A percentile compares a stretch with the other conserved stretches of the same genome.
These are phyloP conservation scores for Microdochium bolleyi DNA, from an alignment of 2,329 filamentous ascomycete species.

Conservation along the genomic window DNA sequence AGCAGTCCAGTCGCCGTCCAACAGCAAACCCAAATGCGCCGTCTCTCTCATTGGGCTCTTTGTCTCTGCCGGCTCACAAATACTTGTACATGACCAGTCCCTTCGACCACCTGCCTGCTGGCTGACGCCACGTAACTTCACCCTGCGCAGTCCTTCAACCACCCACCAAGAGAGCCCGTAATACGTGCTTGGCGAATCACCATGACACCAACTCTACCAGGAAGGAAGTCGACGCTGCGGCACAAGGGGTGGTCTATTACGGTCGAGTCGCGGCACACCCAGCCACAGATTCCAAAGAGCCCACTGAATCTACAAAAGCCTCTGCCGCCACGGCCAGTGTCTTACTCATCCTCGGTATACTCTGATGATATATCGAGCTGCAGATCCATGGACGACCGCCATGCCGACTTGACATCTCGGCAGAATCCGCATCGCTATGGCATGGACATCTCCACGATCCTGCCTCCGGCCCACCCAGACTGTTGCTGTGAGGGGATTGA, in stretches of 20 bases:
- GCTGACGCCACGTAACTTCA: background rate
- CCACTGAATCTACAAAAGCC: background rate
- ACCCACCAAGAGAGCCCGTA: background rate
- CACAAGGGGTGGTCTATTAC: background rate
- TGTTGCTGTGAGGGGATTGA: background rate
- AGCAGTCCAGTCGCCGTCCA: background rate
- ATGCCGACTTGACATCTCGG: background rate
- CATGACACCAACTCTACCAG: background rate
- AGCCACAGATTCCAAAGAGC: background rate
- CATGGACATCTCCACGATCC: background rate
- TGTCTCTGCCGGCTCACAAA: background rate
- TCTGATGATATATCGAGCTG: background rate
- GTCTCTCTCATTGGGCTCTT: background rate
- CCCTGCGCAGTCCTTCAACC: background rate
- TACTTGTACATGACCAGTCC: too few relatives aligned
- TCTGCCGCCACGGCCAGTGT: background rate
- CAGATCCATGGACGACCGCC: background rate
- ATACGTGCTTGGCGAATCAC: too few relatives aligned
- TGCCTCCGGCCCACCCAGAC: background rate
- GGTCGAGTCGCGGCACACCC: background rate
- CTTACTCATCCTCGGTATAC: background rate
- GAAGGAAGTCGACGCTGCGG: background rate
- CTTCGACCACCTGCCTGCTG: background rate
- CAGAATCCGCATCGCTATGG: background rate
- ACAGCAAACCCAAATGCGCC: background rate